Base-by-base conservation (phyloP, 2,329 filamentous ascomycete species). In the Fusarium camptoceras region DNA sequence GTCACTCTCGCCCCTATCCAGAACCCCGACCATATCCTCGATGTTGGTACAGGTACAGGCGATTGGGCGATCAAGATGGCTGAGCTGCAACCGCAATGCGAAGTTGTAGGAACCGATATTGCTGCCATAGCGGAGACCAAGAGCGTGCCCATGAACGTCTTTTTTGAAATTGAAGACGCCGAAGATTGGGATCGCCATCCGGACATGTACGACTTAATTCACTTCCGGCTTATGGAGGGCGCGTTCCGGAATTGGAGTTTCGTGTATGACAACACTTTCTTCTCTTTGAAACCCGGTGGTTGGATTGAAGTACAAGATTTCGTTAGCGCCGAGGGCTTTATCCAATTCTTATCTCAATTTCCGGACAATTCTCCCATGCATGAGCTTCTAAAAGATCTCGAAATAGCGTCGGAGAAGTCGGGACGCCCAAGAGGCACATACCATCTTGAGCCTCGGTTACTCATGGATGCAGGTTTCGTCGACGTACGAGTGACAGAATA, bases 141-240 rank as follows among this genome's bases (percentile, higher is more conserved):
- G 22, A 83, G 84, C 34, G 85, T 87, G 9, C 87, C 87, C 8
- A 84, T 85, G 73, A 89, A 89, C 65, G 83, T 88, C 41, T 87
- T 85, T 71, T 89, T 88, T 78, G 86, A 88, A 76, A 82, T 89
- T 8, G 86, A 89, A 69, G 85, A 89, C 70, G 87, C 86, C 47
- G 86, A 88, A 75, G 86, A 88, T 43, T 89, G 87, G 87, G 85
- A 87, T 61, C 83, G 85, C 16, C 82, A 83, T 6, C 76, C 81
- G 6, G 78, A 88, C 71, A 77, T 82, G 15, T 86, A 87, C 66
- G 87, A 89, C 73, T 77, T 89, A 15, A 82, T 89, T 28, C 87
- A 89, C 72, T 78, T 88, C 58, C 84, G 87, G 8, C 81, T 84
- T 65, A 83, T 89, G 82, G 79, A 85, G 20, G 87, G 86, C 12